phyloP scores from a whole-genome alignment of 2,329 filamentous ascomycete species.

The Phaeosphaeriaceae sp. region DNA sequence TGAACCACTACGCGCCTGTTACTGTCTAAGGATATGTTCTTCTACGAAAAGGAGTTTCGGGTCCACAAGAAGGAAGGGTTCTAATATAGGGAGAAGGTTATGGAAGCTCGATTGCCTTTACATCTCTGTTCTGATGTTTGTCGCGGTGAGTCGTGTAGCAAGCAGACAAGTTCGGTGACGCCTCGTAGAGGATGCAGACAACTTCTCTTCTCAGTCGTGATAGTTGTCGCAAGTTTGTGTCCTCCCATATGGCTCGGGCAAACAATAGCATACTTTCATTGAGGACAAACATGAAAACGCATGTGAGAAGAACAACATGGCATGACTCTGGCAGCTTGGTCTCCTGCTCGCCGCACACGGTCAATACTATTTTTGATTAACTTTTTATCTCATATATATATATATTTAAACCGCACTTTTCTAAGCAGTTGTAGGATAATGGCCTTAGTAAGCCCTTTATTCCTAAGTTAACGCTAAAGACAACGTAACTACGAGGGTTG shows the following conservation, averaged over 20 bases:
- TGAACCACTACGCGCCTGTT: background rate
- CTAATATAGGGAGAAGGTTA: constrained; percentile 19
- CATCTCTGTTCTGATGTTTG: constrained; percentile 5
- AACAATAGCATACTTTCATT: background rate
- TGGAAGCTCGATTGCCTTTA: constrained; percentile 17
- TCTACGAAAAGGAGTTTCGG: constrained; percentile 19
- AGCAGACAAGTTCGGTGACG: constrained; percentile 10
- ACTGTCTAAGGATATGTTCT: constrained; percentile 18
- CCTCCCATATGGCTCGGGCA: background rate
- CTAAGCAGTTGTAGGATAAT: too few species aligned
- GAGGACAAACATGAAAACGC: too few species aligned
- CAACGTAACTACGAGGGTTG: too few species aligned
- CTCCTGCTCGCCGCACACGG: too few species aligned
- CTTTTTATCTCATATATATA: too few species aligned
- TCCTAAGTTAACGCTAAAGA: too few species aligned
- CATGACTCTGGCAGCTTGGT: too few species aligned
- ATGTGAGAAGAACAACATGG: too few species aligned
- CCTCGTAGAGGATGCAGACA: constrained; percentile 12
- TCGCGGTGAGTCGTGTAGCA: background rate
- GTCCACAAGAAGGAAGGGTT: constrained; percentile 19
- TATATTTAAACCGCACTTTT: too few species aligned
- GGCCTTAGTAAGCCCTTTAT: too few species aligned
- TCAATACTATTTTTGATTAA: too few species aligned
- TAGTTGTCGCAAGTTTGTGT: background rate
- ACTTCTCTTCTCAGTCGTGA: constrained; percentile 8